A percentile compares a stretch with the other conserved stretches of the same genome.
These are phyloP conservation scores for Aechmea fasciata DNA, from an alignment of 176 grass and related monocot species.

Conservation along the genomic window DNA sequence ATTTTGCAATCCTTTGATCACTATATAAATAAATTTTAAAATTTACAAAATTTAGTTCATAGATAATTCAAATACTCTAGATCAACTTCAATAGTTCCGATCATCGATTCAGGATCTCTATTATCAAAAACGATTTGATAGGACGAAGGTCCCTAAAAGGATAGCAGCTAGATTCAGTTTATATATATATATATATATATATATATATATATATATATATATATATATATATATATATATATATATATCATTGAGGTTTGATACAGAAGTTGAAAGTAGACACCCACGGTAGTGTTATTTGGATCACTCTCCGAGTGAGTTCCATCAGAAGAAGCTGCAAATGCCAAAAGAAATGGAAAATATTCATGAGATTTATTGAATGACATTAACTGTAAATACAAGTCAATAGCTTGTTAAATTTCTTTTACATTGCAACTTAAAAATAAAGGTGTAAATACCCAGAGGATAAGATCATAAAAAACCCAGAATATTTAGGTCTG, in stretches of 20 bases:
- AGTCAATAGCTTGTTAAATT: background rate
- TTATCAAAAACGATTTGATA: no score
- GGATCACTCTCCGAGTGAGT: constrained; percentile 98
- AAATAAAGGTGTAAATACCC: no score
- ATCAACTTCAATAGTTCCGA: no score
- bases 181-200: constrained; percentile 14
- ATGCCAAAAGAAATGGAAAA: constrained; percentile 45
- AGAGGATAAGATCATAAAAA: no score
- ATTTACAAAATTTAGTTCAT: no score
- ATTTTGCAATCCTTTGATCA: no score
- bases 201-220: constrained; percentile 14
- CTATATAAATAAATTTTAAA: no score
- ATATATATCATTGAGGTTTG: constrained; percentile 4
- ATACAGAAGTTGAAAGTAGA: constrained; percentile 40
- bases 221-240: constrained; percentile 10
- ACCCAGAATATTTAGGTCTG: no score
- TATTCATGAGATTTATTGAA: background rate
- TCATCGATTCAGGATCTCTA: no score
- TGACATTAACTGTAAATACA: background rate
- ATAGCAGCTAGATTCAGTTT: no score
- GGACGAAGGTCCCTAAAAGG: no score
- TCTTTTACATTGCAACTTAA: background rate
- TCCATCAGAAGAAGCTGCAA: constrained; percentile 62
- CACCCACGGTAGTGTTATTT: constrained; percentile 93
- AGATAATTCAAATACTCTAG: no score